These are phyloP conservation scores for Spirogloea muscicola DNA, from an alignment of 139 green algal genomes.

Conservation along the genomic window DNA sequence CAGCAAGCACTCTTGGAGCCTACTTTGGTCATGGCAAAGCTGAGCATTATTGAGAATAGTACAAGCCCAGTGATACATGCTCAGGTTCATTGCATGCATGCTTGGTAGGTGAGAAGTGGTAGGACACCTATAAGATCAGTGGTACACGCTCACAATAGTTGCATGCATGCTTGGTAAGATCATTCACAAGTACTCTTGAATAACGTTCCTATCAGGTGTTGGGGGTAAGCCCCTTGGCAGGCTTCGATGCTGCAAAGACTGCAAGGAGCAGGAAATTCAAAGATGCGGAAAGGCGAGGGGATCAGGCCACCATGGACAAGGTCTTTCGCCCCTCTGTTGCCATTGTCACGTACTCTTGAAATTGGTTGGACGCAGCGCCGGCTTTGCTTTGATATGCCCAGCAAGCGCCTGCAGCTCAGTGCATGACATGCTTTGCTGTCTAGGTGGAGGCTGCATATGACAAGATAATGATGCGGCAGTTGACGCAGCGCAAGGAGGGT, in stretches of 20 bases:
- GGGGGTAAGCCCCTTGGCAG: neutral
- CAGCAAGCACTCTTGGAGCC: too few species aligned
- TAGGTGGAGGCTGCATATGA: slow-evolving; percentile 1
- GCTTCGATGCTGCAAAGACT: slow-evolving; percentile 3
- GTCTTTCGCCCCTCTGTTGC: neutral
- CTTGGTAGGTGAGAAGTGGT: too few species aligned
- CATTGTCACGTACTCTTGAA: neutral
- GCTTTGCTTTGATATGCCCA: neutral
- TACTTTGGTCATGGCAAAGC: too few species aligned
- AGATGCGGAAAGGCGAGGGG: neutral
- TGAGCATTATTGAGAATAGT: too few species aligned
- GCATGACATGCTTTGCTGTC: neutral
- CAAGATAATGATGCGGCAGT: slow-evolving; percentile 12
- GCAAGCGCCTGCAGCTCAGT: neutral
- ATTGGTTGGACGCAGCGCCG: neutral
- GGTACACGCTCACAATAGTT: too few species aligned
- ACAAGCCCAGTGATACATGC: too few species aligned
- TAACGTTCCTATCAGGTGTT: slow-evolving; percentile 5
- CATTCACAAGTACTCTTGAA: too few species aligned
- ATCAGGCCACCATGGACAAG: neutral
- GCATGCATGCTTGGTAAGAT: too few species aligned
- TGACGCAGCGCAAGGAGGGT: slow-evolving; percentile 3
- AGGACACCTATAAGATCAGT: too few species aligned
- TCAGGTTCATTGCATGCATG: too few species aligned
- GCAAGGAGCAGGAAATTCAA: neutral